These are phyloP conservation scores for Colletotrichum coccodes DNA, from an alignment of 2,329 filamentous ascomycete genomes.

Conservation along the genomic window DNA sequence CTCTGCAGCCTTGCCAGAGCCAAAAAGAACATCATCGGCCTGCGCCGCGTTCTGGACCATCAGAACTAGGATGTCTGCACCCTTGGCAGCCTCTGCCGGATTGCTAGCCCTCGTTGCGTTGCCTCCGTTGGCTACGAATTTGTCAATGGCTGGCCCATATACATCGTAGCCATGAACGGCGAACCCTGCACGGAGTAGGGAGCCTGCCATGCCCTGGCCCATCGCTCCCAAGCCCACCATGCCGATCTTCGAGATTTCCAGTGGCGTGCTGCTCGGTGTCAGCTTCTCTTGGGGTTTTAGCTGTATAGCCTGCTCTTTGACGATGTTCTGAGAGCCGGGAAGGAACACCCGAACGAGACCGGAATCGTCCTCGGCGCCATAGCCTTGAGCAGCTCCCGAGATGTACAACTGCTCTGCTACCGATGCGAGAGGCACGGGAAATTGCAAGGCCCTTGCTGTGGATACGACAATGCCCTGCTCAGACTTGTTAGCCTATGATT, in stretches of 20 bases:
- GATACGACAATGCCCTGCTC: conserved; percentile 41
- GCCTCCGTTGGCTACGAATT: conserved; percentile 39
- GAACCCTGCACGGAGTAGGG: conserved; percentile 44
- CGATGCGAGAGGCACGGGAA: conserved; percentile 48
- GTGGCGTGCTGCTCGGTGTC: conserved; percentile 35
- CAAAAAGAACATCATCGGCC: conserved; percentile 45
- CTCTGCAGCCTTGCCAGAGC: conserved; percentile 39
- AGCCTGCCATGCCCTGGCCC: conserved; percentile 49
- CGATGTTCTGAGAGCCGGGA: conserved; percentile 26
- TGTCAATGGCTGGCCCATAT: conserved; percentile 40
- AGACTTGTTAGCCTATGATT: neutral
- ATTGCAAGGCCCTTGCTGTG: conserved; percentile 41
- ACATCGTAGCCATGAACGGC: conserved; percentile 47
- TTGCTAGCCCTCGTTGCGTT: conserved; percentile 37
- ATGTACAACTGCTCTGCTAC: conserved; percentile 46
- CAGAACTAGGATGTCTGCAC: conserved; percentile 43
- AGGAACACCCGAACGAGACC: conserved; percentile 41
- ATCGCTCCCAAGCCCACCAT: conserved; percentile 50
- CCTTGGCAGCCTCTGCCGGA: conserved; percentile 41
- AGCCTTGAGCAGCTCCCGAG: conserved; percentile 39
- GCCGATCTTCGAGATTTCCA: conserved; percentile 43
- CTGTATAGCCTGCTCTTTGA: conserved; percentile 33
- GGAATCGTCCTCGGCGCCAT: conserved; percentile 41
- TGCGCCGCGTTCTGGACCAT: conserved; percentile 50
- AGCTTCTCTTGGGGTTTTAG: conserved; percentile 15